Conservation (phyloP, 1,284 basidiomycete genomes). For the Ustilago vetiveriae region DNA sequence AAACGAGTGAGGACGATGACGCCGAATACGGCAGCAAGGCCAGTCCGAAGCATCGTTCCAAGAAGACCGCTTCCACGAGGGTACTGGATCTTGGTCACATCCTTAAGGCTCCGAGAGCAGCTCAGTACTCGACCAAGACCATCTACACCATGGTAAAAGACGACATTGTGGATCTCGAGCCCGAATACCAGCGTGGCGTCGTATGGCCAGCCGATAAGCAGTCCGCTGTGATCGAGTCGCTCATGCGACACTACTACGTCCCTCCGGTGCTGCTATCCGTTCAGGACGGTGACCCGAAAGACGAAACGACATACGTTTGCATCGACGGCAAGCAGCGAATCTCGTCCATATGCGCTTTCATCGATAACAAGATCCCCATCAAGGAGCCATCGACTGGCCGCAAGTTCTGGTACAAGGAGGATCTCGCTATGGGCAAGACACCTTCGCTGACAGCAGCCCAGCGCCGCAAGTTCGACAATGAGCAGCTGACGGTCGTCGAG, state of each 20-base stretch:
- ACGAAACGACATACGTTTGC: slow-evolving; percentile 36
- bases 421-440: slow-evolving; percentile 15
- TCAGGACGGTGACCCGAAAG: slow-evolving; percentile 4
- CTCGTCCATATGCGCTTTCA: slow-evolving; percentile 47
- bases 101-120: slow-evolving; percentile 33
- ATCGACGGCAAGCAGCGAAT: slow-evolving; percentile 58
- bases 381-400: slow-evolving; percentile 28
- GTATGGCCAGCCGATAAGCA: slow-evolving; percentile 51
- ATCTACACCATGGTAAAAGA: slow-evolving; percentile 35
- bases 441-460: slow-evolving; percentile 26
- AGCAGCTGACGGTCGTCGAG: slow-evolving; percentile 45
- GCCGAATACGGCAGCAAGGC: slow-evolving; percentile 9
- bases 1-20: slow-evolving; percentile 16
- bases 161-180: slow-evolving; percentile 49
- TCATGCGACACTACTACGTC: slow-evolving; percentile 55
- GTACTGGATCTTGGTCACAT: slow-evolving; percentile 38
- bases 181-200: slow-evolving; percentile 55
- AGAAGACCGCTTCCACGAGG: slow-evolving; percentile 47
- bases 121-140: slow-evolving; percentile 28
- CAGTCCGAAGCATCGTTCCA: background rate
- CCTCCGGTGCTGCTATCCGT: slow-evolving; percentile 52
- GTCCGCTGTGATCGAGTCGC: slow-evolving; percentile 53
- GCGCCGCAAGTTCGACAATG: slow-evolving; percentile 47
- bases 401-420: slow-evolving; percentile 46
- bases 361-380: slow-evolving; percentile 45